Evolutionary conservation across 2,329 filamentous ascomycete species (phyloP).

Genomic region (Cladophialophora immunda): DNA sequence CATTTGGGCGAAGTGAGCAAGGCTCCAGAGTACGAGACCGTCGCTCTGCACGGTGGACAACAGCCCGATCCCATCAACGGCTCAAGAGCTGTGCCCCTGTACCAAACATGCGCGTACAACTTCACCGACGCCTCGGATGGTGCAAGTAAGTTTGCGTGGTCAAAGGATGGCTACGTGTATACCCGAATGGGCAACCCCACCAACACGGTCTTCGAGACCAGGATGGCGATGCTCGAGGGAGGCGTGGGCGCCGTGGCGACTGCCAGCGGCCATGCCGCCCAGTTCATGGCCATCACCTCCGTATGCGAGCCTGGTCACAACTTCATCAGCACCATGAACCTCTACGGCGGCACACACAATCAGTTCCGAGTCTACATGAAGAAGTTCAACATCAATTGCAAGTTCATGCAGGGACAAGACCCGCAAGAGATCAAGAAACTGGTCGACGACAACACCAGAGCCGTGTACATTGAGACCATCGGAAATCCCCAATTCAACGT

Average conservation of each 20-base stretch:
- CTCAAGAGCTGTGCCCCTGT: slow-evolving; percentile 91
- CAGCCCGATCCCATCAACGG: slow-evolving; percentile 82
- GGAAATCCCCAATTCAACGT: slow-evolving; percentile 89
- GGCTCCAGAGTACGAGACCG: slow-evolving; percentile 74
- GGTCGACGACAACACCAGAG: slow-evolving; percentile 89
- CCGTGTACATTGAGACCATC: slow-evolving; percentile 85
- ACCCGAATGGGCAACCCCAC: slow-evolving; percentile 95
- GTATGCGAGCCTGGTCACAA: slow-evolving; percentile 85
- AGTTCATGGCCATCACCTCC: slow-evolving; percentile 82
- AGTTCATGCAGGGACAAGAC: slow-evolving; percentile 75
- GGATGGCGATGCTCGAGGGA: slow-evolving; percentile 65
- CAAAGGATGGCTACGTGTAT: slow-evolving; percentile 98
- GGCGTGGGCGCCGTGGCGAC: slow-evolving; percentile 70
- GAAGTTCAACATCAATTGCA: slow-evolving; percentile 79
- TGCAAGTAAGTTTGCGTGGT: slow-evolving; percentile 91
- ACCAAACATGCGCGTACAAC: slow-evolving; percentile 86
- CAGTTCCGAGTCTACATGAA: slow-evolving; percentile 87
- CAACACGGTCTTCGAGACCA: slow-evolving; percentile 91
- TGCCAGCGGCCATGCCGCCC: slow-evolving; percentile 82
- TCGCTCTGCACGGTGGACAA: slow-evolving; percentile 86
- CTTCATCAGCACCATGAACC: slow-evolving; percentile 83
- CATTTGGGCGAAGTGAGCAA: slow-evolving; percentile 37
- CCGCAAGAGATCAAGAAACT: slow-evolving; percentile 75
- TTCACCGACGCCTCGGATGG: slow-evolving; percentile 98
- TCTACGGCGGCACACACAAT: slow-evolving; percentile 93